Base-by-base conservation (phyloP, 805 yeast genomes). In the Saccharomycopsis fermentans region DNA sequence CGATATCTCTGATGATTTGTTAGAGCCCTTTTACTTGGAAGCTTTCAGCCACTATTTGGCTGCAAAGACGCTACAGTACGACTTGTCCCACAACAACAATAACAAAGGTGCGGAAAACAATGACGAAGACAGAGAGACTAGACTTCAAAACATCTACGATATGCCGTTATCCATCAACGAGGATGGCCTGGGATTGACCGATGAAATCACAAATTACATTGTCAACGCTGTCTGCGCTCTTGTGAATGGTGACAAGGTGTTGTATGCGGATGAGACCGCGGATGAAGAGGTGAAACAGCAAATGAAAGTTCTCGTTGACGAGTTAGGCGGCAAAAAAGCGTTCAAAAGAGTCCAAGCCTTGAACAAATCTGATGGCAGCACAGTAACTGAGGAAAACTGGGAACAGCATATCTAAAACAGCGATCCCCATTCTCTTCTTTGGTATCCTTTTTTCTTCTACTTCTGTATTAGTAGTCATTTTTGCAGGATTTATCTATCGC, bases 21-120 rank as follows among this genome's bases (percentile, higher is more conserved):
- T 89, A 59, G 98, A 94, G 66, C 78, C 85, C 43, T 86, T 80
- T 67, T 94, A 94, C 69, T 73, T 90, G 63, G 95, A 89, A 67
- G 95, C 94, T 0, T 81, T 91, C 65, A 82, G 94, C 0, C 77
- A 84, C 66, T 75, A 82, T 62, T 71, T 87, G 56, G 69, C 72
- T 17, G 73, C 78, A n/a, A 73, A 76, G 61, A 68, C 36, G 70
- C 64, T 58, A 12, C 63, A 61, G 52, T 55, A 48, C 37, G 21
- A 52, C 14, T 8, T 54, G 4, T 16, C 9, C 12, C 8, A 24
- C n/a, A 40, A 24, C 8, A 48, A 37, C 14, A 11, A 26, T 3
- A 32, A 39, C 14, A 29, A 16, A 11, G 39, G 26, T 32, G 21
- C 19, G 19, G 32, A 21, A 8, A 9, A 47, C 14, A 29, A 9